These are phyloP conservation scores for Zoysia pacifica DNA, from an alignment of 176 grass and related monocot genomes.

Conservation along the genomic window DNA sequence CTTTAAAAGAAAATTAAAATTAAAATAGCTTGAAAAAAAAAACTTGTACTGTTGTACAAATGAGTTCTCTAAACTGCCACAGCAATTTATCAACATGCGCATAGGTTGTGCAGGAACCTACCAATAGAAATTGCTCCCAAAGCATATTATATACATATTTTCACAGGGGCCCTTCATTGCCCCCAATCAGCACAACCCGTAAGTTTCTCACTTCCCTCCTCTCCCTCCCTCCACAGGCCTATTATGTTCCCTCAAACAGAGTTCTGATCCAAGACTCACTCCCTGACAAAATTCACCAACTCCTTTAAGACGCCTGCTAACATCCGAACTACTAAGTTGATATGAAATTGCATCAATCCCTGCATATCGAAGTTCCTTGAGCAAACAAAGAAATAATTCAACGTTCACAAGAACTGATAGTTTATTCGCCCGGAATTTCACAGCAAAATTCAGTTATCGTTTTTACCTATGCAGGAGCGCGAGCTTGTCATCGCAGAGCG, in stretches of 20 bases:
- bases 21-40: no score
- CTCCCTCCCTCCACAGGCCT: background rate
- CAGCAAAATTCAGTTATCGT: background rate
- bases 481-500: slow-evolving; percentile 61
- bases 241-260: background rate
- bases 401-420: background rate
- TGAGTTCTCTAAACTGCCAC: no score
- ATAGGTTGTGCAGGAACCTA: no score
- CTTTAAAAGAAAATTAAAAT: no score
- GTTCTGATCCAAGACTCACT: background rate
- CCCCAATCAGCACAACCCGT: no score
- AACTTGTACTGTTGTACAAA: no score
- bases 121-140: no score
- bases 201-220: no score
- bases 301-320: background rate
- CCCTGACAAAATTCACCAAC: slow-evolving; percentile 2
- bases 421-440: background rate
- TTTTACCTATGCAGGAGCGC: slow-evolving; percentile 60
- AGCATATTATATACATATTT: no score
- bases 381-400: background rate
- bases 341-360: background rate
- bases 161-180: no score
- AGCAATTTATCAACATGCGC: no score
- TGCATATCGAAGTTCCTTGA: background rate
- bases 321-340: no score